Evolutionary conservation across 495 filamentous ascomycete genomes (phyloP).

Genomic region (Penicillium goetzii): DNA sequence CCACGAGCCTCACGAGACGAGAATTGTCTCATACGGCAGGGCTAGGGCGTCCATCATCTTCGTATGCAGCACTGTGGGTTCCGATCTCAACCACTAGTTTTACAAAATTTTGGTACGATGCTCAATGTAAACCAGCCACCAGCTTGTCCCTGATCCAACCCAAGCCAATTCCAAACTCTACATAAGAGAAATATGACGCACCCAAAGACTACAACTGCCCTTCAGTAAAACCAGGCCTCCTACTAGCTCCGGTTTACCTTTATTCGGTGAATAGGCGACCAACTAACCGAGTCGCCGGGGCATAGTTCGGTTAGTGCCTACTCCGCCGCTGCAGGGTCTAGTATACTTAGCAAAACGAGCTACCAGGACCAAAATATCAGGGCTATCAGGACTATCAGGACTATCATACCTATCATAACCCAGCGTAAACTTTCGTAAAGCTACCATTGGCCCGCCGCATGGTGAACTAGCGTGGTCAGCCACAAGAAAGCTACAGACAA

Average conservation of each 20-base stretch:
- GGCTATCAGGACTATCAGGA: background rate
- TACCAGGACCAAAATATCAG: background rate
- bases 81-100: background rate
- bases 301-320: background rate
- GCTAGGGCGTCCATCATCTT: background rate
- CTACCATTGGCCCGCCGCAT: background rate
- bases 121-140: background rate
- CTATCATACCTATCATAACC: background rate
- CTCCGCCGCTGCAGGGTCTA: conserved; percentile 2
- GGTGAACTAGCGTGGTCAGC: background rate
- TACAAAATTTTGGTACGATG: background rate
- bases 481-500: background rate
- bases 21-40: background rate
- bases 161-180: background rate
- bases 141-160: background rate
- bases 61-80: background rate
- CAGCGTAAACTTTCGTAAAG: too few relatives aligned
- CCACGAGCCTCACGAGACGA: background rate
- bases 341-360: background rate
- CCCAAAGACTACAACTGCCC: background rate
- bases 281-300: background rate
- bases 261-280: background rate
- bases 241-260: background rate
- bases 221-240: background rate
- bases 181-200: background rate